Evolutionary conservation across 441 rosid species (phyloP).

Genomic region (Daphne laureola): DNA sequence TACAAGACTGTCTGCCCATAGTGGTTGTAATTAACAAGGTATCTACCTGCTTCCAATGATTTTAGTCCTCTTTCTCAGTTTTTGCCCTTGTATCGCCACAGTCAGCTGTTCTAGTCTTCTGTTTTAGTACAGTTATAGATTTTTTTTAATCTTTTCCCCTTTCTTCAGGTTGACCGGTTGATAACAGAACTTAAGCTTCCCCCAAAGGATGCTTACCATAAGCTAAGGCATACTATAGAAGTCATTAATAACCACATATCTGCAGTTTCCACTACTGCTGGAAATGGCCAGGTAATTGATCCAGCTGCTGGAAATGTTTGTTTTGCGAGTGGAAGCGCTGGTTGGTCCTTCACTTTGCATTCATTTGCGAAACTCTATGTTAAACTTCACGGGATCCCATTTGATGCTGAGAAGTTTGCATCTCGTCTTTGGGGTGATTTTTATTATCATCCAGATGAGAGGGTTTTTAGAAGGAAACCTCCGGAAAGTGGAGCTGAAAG

Average conservation of each 20-base stretch:
- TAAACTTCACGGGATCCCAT: conserved; percentile 85
- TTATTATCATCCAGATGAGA: conserved; percentile 68
- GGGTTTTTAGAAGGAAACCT: conserved; percentile 67
- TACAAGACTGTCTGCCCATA: conserved; percentile 85
- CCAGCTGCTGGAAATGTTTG: conserved; percentile 94
- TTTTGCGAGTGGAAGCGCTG: conserved; percentile 92
- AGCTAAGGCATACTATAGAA: conserved; percentile 91
- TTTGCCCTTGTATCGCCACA: too few species aligned
- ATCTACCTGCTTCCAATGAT: conserved; percentile 10
- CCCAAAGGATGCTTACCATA: conserved; percentile 94
- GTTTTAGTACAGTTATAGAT: not conserved
- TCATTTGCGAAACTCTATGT: conserved; percentile 89
- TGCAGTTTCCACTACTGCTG: conserved; percentile 79
- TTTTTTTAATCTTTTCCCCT: conserved; percentile 12
- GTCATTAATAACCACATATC: conserved; percentile 89
- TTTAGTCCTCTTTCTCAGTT: not conserved
- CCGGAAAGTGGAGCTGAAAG: conserved; percentile 86
- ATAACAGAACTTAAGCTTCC: conserved; percentile 94
- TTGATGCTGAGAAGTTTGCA: conserved; percentile 86
- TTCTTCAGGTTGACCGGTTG: conserved; percentile 76
- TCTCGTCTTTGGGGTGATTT: conserved; percentile 90
- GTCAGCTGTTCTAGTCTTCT: conserved; percentile 1
- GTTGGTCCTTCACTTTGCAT: conserved; percentile 96
- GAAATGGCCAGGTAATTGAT: conserved; percentile 71
- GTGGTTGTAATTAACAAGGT: conserved; percentile 96